Conservation (phyloP, 2,329 filamentous ascomycete genomes). For the Pseudopithomyces chartarum region DNA sequence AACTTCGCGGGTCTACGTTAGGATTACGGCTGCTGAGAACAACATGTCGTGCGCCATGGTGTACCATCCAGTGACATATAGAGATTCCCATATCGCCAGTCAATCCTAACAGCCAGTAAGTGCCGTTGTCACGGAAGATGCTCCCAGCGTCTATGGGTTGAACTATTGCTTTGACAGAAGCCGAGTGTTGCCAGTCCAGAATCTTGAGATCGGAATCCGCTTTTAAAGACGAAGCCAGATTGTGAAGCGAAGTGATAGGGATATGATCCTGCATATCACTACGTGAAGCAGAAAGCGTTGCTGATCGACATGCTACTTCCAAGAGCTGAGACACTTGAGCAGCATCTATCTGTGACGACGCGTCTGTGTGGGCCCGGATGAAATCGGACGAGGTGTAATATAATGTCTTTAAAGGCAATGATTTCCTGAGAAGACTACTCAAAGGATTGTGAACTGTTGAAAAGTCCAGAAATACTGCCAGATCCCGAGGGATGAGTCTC, state of each 20-base stretch:
- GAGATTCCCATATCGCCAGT: slow-evolving; percentile 25
- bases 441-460: slow-evolving; percentile 2
- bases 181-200: slow-evolving; percentile 5
- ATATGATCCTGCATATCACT: neutral
- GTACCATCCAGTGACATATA: slow-evolving; percentile 27
- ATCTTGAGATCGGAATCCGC: neutral
- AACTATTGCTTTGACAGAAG: neutral
- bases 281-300: neutral
- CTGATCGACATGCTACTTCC: neutral
- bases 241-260: neutral
- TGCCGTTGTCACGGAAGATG: slow-evolving; percentile 6
- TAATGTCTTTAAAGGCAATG: neutral
- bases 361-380: slow-evolving; percentile 6
- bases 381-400: neutral
- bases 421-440: slow-evolving; percentile 2
- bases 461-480: slow-evolving; percentile 5
- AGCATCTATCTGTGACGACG: neutral
- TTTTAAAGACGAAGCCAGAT: neutral
- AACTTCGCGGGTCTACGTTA: slow-evolving; percentile 30
- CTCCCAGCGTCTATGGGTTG: slow-evolving; percentile 7
- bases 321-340: neutral
- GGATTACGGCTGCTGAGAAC: slow-evolving; percentile 48
- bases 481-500: slow-evolving; percentile 5
- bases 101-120: slow-evolving; percentile 23
- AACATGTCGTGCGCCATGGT: slow-evolving; percentile 25